These are phyloP conservation scores for Tolypocladium ovalisporum DNA, from an alignment of 2,329 filamentous ascomycete genomes.

Conservation along the genomic window DNA sequence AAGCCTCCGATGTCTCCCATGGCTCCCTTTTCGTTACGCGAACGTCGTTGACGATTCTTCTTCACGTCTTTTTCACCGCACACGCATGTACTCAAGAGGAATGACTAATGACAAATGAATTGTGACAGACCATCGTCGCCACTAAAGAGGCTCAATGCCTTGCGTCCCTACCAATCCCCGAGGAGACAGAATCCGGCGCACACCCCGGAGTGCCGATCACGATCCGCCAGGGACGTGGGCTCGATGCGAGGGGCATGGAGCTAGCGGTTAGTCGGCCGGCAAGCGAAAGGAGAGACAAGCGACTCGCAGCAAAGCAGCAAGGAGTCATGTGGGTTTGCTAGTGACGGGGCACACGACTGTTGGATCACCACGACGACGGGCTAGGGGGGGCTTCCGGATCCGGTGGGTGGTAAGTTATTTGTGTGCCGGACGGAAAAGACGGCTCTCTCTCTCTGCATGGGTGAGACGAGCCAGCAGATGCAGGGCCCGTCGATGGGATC, in stretches of 20 bases:
- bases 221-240: not conserved
- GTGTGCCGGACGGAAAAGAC: not conserved
- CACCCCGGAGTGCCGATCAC: not conserved
- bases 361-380: not conserved
- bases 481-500: not conserved
- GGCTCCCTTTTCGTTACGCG: not conserved
- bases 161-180: not conserved
- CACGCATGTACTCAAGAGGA: not conserved
- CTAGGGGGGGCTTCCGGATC: not conserved
- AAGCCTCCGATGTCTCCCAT: conserved; percentile 9
- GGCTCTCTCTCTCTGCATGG: not conserved
- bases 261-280: not conserved
- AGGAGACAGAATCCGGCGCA: not conserved
- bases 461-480: not conserved
- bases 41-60: not conserved
- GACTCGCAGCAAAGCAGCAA: not conserved
- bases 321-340: not conserved
- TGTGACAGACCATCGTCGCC: conserved; percentile 11
- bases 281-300: not conserved
- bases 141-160: conserved; percentile 4
- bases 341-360: not conserved
- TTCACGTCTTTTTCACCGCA: not conserved
- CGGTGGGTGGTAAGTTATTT: not conserved
- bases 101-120: conserved; percentile 7
- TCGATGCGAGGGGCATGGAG: not conserved